Base-by-base conservation (phyloP, 495 filamentous ascomycete species). In the Margaritispora aquatica region DNA sequence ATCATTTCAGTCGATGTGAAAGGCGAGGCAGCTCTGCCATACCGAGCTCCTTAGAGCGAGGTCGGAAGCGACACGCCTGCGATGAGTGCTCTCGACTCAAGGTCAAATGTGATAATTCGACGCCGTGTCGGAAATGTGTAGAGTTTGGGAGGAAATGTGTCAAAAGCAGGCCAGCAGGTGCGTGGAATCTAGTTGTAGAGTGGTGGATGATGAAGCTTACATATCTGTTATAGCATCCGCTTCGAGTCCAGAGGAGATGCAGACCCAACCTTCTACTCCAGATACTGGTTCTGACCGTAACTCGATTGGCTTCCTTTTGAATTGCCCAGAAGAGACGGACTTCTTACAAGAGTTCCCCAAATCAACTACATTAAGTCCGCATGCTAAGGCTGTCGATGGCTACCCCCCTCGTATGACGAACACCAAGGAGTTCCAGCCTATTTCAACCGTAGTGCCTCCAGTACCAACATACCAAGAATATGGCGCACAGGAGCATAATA, bases 71-170 rank as follows among this genome's bases (percentile, higher is more conserved):
- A 22, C 66, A 68, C 51, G 66, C 66, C 4, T 68, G 63, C 51
- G 66, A 68, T 36, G 60, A 68, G 38, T 68, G 66, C 38, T 63
- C 66, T 19, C 54, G 66, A 23, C 26, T 68, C 44, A 68, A 68
- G 46, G 63, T 68, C 53, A 68, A 68, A 31, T 68, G 66, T 50
- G 66, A 68, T 36, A 68, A 61, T 41, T 55, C 63, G 27, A 58
- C 63, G 7, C 66, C 66, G 1, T 68, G 66, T 38, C 57, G 57
- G 29, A 68, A 68, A 38, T 68, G 66, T 46, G 59, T 51, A 15
- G 66, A 68, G 46, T 68, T 68, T 59, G 66, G 63, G 22, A 58
- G 66, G 44, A 56, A 51, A 23, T 68, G 66, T 47, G 63, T 68
- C 22, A 68, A 63, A 51, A 68, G 38, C 26, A 36, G 64, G 24